Evolutionary conservation across 805 yeast genomes (phyloP).

Genomic region (Cyberlindnera subsufficiens): DNA sequence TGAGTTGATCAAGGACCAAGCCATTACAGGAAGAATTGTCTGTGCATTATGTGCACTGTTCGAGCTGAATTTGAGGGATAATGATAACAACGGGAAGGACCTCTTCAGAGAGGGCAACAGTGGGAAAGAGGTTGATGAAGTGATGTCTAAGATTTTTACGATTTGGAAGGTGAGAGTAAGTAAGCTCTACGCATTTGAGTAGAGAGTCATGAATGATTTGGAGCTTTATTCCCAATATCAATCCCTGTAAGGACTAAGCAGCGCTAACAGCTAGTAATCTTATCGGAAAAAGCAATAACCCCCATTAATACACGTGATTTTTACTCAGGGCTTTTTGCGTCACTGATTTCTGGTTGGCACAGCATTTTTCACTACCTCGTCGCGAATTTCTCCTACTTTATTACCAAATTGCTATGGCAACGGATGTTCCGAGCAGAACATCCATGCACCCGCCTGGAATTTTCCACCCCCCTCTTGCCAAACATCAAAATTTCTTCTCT

Average conservation of each 20-base stretch:
- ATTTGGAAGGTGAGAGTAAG: slow-evolving; percentile 24
- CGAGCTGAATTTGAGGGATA: slow-evolving; percentile 20
- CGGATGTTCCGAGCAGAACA: slow-evolving; percentile 1
- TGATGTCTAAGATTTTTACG: slow-evolving; percentile 5
- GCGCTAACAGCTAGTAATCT: no score
- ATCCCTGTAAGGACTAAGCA: no score
- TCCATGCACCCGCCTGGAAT: slow-evolving; percentile 12
- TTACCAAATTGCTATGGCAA: slow-evolving; percentile 1
- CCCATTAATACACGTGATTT: not conserved
- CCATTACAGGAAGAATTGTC: slow-evolving; percentile 30
- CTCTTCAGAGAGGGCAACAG: slow-evolving; percentile 3
- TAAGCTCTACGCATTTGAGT: slow-evolving; percentile 31
- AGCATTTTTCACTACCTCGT: no score
- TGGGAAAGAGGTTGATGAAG: not conserved
- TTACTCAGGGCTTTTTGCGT: no score
- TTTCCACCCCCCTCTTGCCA: slow-evolving; percentile 6
- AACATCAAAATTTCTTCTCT: slow-evolving; percentile 14
- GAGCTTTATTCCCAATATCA: no score
- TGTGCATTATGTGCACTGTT: slow-evolving; percentile 30
- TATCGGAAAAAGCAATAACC: not conserved
- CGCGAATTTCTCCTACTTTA: no score
- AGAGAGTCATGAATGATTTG: not conserved
- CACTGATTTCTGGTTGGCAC: no score
- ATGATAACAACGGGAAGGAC: slow-evolving; percentile 8
- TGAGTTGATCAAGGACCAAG: slow-evolving; percentile 20